These are phyloP conservation scores for Barbatosphaeria neglecta DNA, from an alignment of 495 filamentous ascomycete genomes.

Conservation along the genomic window DNA sequence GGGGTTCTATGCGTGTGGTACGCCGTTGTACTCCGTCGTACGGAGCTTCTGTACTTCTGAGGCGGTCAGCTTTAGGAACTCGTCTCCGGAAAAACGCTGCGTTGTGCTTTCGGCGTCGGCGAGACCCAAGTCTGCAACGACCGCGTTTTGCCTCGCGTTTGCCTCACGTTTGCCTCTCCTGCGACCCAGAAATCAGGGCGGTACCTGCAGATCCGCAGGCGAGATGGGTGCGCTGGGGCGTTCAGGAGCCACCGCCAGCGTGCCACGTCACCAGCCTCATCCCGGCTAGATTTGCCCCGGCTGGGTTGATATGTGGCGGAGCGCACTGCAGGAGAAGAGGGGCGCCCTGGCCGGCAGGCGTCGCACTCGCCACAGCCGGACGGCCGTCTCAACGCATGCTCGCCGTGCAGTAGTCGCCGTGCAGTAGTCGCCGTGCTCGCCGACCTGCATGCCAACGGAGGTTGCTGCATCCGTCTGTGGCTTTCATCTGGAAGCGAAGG, in stretches of 20 bases:
- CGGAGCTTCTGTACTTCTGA: no score
- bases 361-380: slow-evolving; percentile 8
- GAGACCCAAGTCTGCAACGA: background rate
- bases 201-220: background rate
- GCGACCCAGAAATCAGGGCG: background rate
- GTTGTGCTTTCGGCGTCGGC: background rate
- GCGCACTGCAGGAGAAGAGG: slow-evolving; percentile 3
- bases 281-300: slow-evolving; percentile 3
- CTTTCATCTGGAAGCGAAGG: no score
- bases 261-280: slow-evolving; percentile 22
- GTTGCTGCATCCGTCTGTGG: slow-evolving; percentile 2
- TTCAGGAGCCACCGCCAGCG: background rate
- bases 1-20: no score
- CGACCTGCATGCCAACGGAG: slow-evolving; percentile 2
- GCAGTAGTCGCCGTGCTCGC: slow-evolving; percentile 1
- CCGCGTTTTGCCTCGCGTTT: background rate
- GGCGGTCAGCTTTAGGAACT: no score
- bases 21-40: no score
- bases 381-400: background rate
- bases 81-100: no score
- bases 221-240: background rate
- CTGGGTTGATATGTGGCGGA: slow-evolving; percentile 15
- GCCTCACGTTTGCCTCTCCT: no score
- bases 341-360: slow-evolving; percentile 1
- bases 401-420: slow-evolving; percentile 1